Conservation (phyloP, 2,329 filamentous ascomycete species). For the Pyrenophora seminiperda region DNA sequence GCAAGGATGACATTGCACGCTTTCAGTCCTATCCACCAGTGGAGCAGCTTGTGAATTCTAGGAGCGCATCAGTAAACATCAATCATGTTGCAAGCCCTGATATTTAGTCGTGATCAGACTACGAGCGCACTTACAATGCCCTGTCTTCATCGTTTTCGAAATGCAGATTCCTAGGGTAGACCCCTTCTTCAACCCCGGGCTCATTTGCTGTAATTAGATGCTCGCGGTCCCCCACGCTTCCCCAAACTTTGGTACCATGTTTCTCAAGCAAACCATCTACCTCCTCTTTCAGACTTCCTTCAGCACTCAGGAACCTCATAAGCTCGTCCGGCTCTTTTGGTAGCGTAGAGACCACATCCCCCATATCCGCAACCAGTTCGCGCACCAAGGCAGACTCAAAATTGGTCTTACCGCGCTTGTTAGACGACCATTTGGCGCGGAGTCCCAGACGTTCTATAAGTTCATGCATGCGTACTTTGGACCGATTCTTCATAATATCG, state of each 20-base stretch:
- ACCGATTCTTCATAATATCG: slow-evolving; percentile 46
- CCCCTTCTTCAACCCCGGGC: slow-evolving; percentile 37
- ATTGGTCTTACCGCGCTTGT: slow-evolving; percentile 47
- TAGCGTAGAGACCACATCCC: slow-evolving; percentile 37
- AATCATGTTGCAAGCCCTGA: neutral
- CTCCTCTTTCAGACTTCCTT: slow-evolving; percentile 37
- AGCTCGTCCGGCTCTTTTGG: slow-evolving; percentile 44
- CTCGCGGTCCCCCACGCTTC: slow-evolving; percentile 36
- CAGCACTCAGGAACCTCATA: slow-evolving; percentile 35
- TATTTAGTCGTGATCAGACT: neutral
- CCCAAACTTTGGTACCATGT: slow-evolving; percentile 43
- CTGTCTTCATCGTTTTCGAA: slow-evolving; percentile 41
- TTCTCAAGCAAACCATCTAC: slow-evolving; percentile 39
- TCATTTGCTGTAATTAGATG: slow-evolving; percentile 43
- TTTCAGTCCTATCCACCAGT: slow-evolving; percentile 47
- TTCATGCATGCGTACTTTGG: slow-evolving; percentile 45
- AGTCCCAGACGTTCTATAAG: slow-evolving; percentile 44
- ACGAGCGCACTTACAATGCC: slow-evolving; percentile 30
- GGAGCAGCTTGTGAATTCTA: slow-evolving; percentile 43
- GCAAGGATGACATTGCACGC: slow-evolving; percentile 46
- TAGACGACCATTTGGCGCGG: slow-evolving; percentile 46
- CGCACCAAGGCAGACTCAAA: slow-evolving; percentile 44
- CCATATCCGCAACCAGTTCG: slow-evolving; percentile 44
- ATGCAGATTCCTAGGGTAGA: slow-evolving; percentile 41
- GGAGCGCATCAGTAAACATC: slow-evolving; percentile 14